Percentiles rank a stretch among this genome's conserved stretches.
phyloP scores from a whole-genome alignment of 345 rosid genomes.

The Melaleuca quinquenervia region DNA sequence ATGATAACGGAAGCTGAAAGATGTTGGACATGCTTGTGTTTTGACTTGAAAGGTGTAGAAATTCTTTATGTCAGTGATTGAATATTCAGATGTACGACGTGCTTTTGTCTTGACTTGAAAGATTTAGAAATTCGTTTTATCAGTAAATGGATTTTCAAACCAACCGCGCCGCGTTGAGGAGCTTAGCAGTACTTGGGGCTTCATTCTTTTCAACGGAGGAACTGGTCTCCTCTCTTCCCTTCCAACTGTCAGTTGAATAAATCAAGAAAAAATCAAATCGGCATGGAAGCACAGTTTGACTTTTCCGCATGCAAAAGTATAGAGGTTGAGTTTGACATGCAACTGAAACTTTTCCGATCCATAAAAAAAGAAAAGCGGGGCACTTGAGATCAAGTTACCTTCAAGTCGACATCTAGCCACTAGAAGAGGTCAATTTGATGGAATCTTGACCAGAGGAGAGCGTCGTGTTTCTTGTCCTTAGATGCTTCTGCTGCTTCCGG shows the following conservation, averaged over 20 bases:
- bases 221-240: background rate
- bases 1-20: background rate
- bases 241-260: background rate
- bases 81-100: background rate
- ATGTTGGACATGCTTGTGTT: background rate
- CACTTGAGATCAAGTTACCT: background rate
- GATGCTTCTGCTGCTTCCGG: background rate
- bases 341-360: too few species aligned
- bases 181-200: background rate
- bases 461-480: background rate
- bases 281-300: background rate
- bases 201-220: background rate
- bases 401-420: background rate
- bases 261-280: background rate
- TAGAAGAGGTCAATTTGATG: background rate
- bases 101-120: background rate
- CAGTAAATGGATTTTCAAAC: background rate
- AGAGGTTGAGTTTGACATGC: too few species aligned
- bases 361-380: background rate
- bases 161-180: background rate
- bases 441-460: background rate
- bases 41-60: background rate
- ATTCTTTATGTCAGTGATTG: background rate
- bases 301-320: background rate
- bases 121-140: background rate